Conservation (phyloP, 768 basidiomycete species). For the Mycena crocata region DNA sequence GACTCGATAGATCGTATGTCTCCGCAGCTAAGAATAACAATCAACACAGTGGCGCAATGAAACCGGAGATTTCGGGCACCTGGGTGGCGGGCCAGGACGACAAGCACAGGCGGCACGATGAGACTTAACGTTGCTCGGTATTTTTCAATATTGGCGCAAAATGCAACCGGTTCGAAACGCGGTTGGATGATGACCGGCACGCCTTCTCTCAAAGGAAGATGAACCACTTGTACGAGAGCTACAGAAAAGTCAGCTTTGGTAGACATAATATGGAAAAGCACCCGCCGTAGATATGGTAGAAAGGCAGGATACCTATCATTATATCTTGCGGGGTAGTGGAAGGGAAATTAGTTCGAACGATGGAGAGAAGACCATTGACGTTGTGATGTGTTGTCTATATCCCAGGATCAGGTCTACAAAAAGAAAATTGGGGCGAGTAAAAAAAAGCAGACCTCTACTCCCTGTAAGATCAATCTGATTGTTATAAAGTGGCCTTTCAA, state of each 20-base stretch:
- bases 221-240: conserved; percentile 46
- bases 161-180: conserved; percentile 65
- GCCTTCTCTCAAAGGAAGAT: conserved; percentile 55
- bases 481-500: background rate
- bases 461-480: background rate
- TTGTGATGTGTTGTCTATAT: conserved; percentile 62
- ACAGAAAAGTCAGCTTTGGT: background rate
- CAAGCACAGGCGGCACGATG: conserved; percentile 74
- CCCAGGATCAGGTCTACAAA: background rate
- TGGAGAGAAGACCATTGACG: conserved; percentile 57
- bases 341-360: conserved; percentile 51
- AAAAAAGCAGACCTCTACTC: conserved; percentile 22
- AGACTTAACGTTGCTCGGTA: conserved; percentile 60
- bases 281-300: conserved; percentile 42
- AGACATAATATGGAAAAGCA: background rate
- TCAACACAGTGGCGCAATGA: background rate
- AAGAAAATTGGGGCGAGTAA: background rate
- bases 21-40: conserved; percentile 49
- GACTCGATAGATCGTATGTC: conserved; percentile 62
- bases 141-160: conserved; percentile 63
- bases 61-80: conserved; percentile 45
- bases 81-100: conserved; percentile 66
- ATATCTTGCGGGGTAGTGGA: conserved; percentile 50
- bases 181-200: conserved; percentile 58
- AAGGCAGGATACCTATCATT: conserved; percentile 62